These are phyloP conservation scores for Astrothelium macrocarpum DNA, from an alignment of 495 filamentous ascomycete genomes.

Conservation along the genomic window DNA sequence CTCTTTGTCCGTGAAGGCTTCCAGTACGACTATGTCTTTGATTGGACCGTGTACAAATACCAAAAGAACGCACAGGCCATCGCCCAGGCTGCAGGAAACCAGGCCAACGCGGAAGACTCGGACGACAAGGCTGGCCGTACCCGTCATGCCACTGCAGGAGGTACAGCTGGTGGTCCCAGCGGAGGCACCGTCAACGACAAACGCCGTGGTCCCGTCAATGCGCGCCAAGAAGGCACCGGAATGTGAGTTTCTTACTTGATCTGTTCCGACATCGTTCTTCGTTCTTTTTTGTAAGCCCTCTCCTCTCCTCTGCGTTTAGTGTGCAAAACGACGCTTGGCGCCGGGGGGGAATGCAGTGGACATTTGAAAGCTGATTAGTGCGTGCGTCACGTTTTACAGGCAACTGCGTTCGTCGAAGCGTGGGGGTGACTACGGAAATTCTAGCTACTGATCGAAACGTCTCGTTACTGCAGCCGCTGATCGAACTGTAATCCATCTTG, in stretches of 20 bases:
- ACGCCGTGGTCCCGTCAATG: conserved; percentile 30
- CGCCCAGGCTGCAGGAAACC: conserved; percentile 58
- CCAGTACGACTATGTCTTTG: conserved; percentile 99
- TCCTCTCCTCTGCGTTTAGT: conserved; percentile 79
- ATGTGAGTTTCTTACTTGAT: conserved; percentile 89
- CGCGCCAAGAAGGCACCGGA: conserved; percentile 69
- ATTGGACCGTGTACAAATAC: conserved; percentile 99
- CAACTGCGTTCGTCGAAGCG: conserved; percentile 37
- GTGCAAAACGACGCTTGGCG: conserved; percentile 64
- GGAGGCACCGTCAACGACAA: conserved; percentile 46
- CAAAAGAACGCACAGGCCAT: conserved; percentile 97
- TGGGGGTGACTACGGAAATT: conserved; percentile 27
- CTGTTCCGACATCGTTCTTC: too few relatives aligned
- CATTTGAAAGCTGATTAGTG: conserved; percentile 23
- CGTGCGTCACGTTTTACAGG: conserved; percentile 24
- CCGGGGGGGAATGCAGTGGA: conserved; percentile 55
- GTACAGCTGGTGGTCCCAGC: conserved; percentile 57
- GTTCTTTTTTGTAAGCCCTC: conserved; percentile 90
- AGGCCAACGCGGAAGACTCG: conserved; percentile 56
- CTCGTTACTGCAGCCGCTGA: conserved; percentile 16
- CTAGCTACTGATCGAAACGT: conserved; percentile 27
- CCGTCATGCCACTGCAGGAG: conserved; percentile 49
- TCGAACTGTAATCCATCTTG: conserved; percentile 21
- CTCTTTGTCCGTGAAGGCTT: conserved; percentile 98
- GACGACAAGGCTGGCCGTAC: conserved; percentile 62